Conservation (phyloP, 495 filamentous ascomycete genomes). For the Xeromyces bisporus region DNA sequence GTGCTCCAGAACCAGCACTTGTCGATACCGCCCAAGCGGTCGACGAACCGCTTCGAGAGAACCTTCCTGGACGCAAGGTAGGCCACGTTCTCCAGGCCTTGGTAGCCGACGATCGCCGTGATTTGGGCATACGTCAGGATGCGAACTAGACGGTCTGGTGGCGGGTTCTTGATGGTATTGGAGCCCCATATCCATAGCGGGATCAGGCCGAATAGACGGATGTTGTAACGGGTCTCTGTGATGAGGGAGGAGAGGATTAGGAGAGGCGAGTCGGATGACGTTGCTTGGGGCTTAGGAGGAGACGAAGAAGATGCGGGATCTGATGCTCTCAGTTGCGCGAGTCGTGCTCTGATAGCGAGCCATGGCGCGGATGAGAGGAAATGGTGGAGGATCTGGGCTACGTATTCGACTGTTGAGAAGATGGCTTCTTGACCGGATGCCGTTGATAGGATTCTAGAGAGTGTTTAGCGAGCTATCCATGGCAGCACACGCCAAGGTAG, state of each 20-base stretch:
- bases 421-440: constrained; percentile 19
- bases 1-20: constrained; percentile 56
- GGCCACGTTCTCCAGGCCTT: constrained; percentile 68
- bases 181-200: constrained; percentile 61
- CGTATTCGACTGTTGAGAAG: constrained; percentile 23
- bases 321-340: constrained; percentile 24
- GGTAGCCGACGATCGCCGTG: constrained; percentile 45
- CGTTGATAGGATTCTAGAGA: constrained; percentile 20
- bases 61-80: constrained; percentile 53
- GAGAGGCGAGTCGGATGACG: constrained; percentile 24
- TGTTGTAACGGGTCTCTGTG: constrained; percentile 57
- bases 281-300: constrained; percentile 4
- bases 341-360: constrained; percentile 18
- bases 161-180: constrained; percentile 32
- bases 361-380: constrained; percentile 22
- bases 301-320: constrained; percentile 11
- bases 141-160: constrained; percentile 26
- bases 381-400: constrained; percentile 24
- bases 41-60: constrained; percentile 26
- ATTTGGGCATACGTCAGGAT: constrained; percentile 52
- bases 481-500: too few relatives aligned
- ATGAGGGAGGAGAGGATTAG: constrained; percentile 35
- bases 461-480: too few relatives aligned
- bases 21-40: constrained; percentile 37
- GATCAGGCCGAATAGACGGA: constrained; percentile 64